These are phyloP conservation scores for Pichia sp. DNA, from an alignment of 1,139 yeast genomes.

Conservation along the genomic window DNA sequence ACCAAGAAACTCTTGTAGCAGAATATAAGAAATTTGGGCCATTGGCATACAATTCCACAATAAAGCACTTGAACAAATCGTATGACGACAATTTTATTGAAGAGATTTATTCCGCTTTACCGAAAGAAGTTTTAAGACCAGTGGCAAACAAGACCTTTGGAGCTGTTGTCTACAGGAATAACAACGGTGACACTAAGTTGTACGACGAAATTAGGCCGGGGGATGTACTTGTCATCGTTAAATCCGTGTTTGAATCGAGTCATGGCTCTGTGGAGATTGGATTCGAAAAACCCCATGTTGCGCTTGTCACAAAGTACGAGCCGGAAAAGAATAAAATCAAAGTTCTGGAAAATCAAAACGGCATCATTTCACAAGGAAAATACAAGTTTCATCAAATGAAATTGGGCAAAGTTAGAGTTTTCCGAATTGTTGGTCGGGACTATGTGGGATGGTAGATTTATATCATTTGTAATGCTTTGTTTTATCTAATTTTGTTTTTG, in stretches of 20 bases:
- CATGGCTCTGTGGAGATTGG: constrained; percentile 43
- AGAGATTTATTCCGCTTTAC: constrained; percentile 25
- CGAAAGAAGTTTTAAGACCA: constrained; percentile 40
- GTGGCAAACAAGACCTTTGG: constrained; percentile 70
- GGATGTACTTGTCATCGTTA: constrained; percentile 68
- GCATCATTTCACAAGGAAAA: constrained; percentile 51
- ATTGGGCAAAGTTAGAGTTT: constrained; percentile 72
- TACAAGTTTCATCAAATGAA: constrained; percentile 67
- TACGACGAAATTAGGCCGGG: constrained; percentile 70
- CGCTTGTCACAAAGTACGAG: constrained; percentile 66
- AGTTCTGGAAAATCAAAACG: constrained; percentile 55
- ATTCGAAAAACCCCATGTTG: constrained; percentile 30
- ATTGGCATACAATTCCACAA: constrained; percentile 35
- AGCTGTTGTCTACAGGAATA: constrained; percentile 55
- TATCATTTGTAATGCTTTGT: too few species aligned
- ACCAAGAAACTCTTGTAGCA: constrained; percentile 42
- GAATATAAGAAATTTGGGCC: constrained; percentile 41
- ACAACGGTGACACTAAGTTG: constrained; percentile 50
- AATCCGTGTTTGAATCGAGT: constrained; percentile 54
- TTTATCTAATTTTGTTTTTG: too few species aligned
- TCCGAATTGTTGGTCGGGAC: constrained; percentile 58
- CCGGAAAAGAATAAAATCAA: constrained; percentile 64
- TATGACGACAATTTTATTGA: constrained; percentile 21
- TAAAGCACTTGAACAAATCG: constrained; percentile 32
- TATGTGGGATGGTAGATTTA: constrained; percentile 47